These are phyloP conservation scores for Pythium vanterpoolii DNA, from an alignment of 352 stramenopile species.

Conservation along the genomic window DNA sequence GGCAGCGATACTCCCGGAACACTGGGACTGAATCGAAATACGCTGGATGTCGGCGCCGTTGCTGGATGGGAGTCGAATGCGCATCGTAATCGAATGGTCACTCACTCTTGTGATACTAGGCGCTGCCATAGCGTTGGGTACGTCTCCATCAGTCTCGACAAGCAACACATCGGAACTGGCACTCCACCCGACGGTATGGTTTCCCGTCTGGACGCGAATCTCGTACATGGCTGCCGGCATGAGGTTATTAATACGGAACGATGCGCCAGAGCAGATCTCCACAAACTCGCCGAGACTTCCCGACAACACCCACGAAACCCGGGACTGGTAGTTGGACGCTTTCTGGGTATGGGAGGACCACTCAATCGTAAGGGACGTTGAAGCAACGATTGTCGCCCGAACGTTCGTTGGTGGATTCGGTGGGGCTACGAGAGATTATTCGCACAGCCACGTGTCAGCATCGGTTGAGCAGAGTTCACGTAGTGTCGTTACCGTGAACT, in stretches of 20 bases:
- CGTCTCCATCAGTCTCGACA: slow-evolving; percentile 37
- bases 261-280: slow-evolving; percentile 22
- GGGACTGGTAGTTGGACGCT: slow-evolving; percentile 31
- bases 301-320: slow-evolving; percentile 35
- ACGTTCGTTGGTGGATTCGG: slow-evolving; percentile 29
- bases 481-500: background rate
- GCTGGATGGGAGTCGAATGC: slow-evolving; percentile 31
- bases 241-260: slow-evolving; percentile 34
- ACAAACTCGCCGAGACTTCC: slow-evolving; percentile 20
- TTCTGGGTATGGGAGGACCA: slow-evolving; percentile 23
- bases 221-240: slow-evolving; percentile 42
- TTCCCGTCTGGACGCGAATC: slow-evolving; percentile 40
- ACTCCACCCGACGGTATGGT: slow-evolving; percentile 47
- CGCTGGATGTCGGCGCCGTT: slow-evolving; percentile 38
- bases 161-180: slow-evolving; percentile 15
- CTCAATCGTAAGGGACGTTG: slow-evolving; percentile 30
- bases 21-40: slow-evolving; percentile 41
- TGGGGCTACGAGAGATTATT: slow-evolving; percentile 21
- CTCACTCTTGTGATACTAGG: slow-evolving; percentile 35
- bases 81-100: slow-evolving; percentile 40
- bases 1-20: slow-evolving; percentile 29
- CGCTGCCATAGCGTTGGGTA: slow-evolving; percentile 38
- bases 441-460: background rate
- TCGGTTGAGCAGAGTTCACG: background rate
- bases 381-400: slow-evolving; percentile 11